Conservation (phyloP, 768 basidiomycete genomes). For the Russula virescens region DNA sequence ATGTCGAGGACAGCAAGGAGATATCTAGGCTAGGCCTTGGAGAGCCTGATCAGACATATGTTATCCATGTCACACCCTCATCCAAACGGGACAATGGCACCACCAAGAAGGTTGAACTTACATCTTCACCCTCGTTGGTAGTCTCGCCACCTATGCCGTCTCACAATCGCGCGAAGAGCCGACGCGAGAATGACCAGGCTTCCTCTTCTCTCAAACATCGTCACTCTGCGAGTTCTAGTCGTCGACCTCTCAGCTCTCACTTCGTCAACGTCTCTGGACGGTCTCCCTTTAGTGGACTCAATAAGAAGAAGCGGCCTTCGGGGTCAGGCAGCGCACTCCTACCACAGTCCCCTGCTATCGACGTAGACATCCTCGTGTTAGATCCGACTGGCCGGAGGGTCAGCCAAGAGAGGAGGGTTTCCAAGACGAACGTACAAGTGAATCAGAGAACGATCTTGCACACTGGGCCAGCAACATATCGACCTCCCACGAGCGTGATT, state of each 20-base stretch:
- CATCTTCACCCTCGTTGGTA: neutral
- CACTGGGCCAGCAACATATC: slow-evolving; percentile 11
- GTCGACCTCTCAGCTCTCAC: slow-evolving; percentile 39
- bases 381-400: slow-evolving; percentile 55
- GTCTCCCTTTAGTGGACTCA: slow-evolving; percentile 27
- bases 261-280: slow-evolving; percentile 36
- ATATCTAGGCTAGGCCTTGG: neutral
- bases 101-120: neutral
- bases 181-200: slow-evolving; percentile 14
- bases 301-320: slow-evolving; percentile 24
- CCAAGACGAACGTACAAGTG: slow-evolving; percentile 38
- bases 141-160: slow-evolving; percentile 18
- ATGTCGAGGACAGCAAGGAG: slow-evolving; percentile 4
- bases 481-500: neutral
- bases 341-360: slow-evolving; percentile 42
- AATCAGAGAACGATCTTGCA: slow-evolving; percentile 28
- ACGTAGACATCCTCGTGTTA: slow-evolving; percentile 62
- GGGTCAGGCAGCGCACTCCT: slow-evolving; percentile 29
- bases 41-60: neutral
- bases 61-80: neutral
- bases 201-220: neutral
- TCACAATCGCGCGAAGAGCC: slow-evolving; percentile 18
- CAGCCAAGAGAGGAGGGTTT: slow-evolving; percentile 56
- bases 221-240: slow-evolving; percentile 23
- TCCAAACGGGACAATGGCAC: neutral